Evolutionary conservation across 768 basidiomycete genomes (phyloP).

Genomic region (Lactifluus echinatus): DNA sequence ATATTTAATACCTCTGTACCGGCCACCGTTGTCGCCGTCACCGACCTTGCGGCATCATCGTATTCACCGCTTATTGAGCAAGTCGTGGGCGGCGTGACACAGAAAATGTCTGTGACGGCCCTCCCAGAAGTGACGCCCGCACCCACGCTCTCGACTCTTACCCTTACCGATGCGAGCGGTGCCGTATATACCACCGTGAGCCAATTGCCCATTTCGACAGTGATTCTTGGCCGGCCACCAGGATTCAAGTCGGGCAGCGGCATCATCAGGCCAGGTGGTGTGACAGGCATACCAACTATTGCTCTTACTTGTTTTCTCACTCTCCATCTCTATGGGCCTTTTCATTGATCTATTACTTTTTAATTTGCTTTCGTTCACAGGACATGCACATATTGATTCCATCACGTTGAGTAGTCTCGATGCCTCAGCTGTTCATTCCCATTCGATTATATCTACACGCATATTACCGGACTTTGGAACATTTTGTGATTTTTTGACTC

Average conservation of each 20-base stretch:
- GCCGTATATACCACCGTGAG: conserved; percentile 45
- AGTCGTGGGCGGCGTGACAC: conserved; percentile 18
- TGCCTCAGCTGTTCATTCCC: neutral
- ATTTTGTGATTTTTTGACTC: no score
- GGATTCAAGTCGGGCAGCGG: conserved; percentile 28
- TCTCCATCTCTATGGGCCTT: neutral
- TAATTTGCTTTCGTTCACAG: neutral
- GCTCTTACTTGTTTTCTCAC: neutral
- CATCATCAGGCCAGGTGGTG: neutral
- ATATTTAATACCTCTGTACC: conserved; percentile 59
- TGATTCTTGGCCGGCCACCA: conserved; percentile 57
- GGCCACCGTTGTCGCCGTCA: conserved; percentile 34
- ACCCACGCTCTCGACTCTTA: conserved; percentile 45
- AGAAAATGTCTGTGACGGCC: conserved; percentile 39
- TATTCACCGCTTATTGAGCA: conserved; percentile 47
- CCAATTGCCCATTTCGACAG: conserved; percentile 35
- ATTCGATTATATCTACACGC: conserved; percentile 2
- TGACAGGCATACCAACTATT: neutral
- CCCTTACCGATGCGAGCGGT: conserved; percentile 49
- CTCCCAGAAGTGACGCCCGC: conserved; percentile 48
- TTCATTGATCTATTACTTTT: conserved; percentile 5
- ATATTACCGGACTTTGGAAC: conserved; percentile 3
- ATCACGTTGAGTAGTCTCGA: neutral
- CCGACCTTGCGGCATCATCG: conserved; percentile 64
- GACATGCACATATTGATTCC: neutral